Conservation (phyloP, 2,329 filamentous ascomycete genomes). For the Fusarium agapanthi region DNA sequence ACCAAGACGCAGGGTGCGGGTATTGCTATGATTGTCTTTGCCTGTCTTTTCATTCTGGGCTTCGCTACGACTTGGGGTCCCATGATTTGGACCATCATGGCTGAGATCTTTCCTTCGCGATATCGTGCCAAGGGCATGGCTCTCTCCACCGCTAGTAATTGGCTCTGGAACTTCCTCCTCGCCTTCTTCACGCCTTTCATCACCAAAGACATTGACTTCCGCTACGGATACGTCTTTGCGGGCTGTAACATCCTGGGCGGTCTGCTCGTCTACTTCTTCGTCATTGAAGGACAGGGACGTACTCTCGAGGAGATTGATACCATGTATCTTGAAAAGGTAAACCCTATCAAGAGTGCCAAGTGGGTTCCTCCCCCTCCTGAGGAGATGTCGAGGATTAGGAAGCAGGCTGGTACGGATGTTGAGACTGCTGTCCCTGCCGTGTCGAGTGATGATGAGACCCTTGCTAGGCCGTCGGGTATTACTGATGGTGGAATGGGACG, state of each 20-base stretch:
- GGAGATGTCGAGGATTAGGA: conserved; percentile 54
- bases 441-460: conserved; percentile 30
- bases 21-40: conserved; percentile 70
- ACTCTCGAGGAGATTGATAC: conserved; percentile 83
- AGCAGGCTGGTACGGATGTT: conserved; percentile 52
- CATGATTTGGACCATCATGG: conserved; percentile 71
- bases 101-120: conserved; percentile 71
- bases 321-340: conserved; percentile 75
- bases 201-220: conserved; percentile 73
- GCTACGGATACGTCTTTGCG: conserved; percentile 80
- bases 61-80: conserved; percentile 75
- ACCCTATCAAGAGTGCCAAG: conserved; percentile 67
- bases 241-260: conserved; percentile 73
- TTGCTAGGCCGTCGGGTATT: conserved; percentile 9
- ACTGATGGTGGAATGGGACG: conserved; percentile 3
- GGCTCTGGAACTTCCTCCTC: conserved; percentile 78
- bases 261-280: conserved; percentile 78
- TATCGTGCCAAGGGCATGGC: conserved; percentile 70
- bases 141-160: conserved; percentile 68
- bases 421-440: conserved; percentile 31
- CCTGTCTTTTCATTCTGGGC: conserved; percentile 69
- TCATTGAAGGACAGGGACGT: conserved; percentile 77
- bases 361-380: conserved; percentile 59
- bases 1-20: conserved; percentile 55
- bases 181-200: conserved; percentile 86